Evolutionary conservation across 2,329 filamentous ascomycete genomes (phyloP), one percentile per base, ranked within the genome.

Genomic region (Exophiala calicioides): DNA sequence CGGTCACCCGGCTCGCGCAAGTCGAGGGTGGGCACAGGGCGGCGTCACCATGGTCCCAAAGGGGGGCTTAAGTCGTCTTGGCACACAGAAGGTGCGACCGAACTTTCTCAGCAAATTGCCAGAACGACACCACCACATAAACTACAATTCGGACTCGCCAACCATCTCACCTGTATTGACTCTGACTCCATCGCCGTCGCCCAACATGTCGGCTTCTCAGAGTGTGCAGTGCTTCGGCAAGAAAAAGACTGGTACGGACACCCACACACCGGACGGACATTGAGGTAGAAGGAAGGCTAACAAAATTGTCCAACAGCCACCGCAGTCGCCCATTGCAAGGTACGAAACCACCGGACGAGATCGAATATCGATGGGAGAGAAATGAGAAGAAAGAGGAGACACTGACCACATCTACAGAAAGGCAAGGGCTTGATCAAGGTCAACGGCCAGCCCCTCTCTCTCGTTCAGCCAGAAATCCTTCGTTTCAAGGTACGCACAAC

Each of bases 221-320:
- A 86, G 82, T 76, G 86, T 90, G 68, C 90, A 95, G 84, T 95
- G 90, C 87, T 96, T 97, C 87, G 90, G 90, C 85, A 96, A 96
- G 86, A 90, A 90, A 83, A 89, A 88, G 82, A 90, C 84, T 71
- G 74, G 74, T 76, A 67, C 19, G 50, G 12, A 37, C 41, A n/a
- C 18, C 7, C 23, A n/a, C 30, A 46, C 18, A 21, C 3, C 12
- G 23, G 12, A 7, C 18, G 13, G 23, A 13, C n/a, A 37, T 31
- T 20, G 15, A 9, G 21, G 15, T 23, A 27, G 31, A 35, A 21
- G 44, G 29, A 45, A 53, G 44, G 44, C 66, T 69, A 61, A 69
- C 58, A 53, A 55, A 61, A 58, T 59, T 65, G 19, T 34, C 19
- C 13, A 21, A 64, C 69, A 81, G 89, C 89, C 67, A 88, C 85